These are phyloP conservation scores for Colletotrichum tabaci DNA, from an alignment of 2,329 filamentous ascomycete genomes.

Conservation along the genomic window DNA sequence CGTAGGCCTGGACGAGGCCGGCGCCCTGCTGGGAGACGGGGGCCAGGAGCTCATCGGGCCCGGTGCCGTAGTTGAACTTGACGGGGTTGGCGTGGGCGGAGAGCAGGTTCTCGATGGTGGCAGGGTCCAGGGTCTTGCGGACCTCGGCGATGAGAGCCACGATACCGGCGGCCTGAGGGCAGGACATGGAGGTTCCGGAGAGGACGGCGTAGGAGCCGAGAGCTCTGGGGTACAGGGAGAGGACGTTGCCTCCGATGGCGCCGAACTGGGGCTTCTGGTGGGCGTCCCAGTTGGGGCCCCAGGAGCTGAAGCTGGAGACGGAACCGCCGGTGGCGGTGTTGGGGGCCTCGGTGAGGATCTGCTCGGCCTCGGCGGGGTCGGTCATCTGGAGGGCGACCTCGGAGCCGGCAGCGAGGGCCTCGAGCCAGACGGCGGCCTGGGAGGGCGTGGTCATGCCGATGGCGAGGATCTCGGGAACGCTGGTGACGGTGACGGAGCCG, in stretches of 20 bases:
- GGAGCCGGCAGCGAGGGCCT: constrained; percentile 58
- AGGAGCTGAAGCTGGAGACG: constrained; percentile 67
- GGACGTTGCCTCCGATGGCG: constrained; percentile 70
- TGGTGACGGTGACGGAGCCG: constrained; percentile 51
- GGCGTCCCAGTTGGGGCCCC: constrained; percentile 74
- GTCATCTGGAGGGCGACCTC: constrained; percentile 61
- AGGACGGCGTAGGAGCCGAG: constrained; percentile 65
- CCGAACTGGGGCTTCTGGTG: constrained; percentile 70
- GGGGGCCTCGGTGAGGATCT: constrained; percentile 50
- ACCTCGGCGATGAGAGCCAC: constrained; percentile 68
- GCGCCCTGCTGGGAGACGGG: constrained; percentile 74
- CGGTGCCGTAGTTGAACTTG: constrained; percentile 61
- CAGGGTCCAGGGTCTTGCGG: constrained; percentile 66
- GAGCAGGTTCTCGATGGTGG: constrained; percentile 63
- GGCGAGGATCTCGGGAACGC: constrained; percentile 52
- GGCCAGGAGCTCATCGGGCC: constrained; percentile 58
- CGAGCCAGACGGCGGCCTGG: constrained; percentile 61
- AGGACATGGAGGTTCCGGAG: constrained; percentile 74
- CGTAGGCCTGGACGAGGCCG: constrained; percentile 72
- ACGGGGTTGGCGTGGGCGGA: constrained; percentile 65
- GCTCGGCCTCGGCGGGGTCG: constrained; percentile 54
- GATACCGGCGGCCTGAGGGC: constrained; percentile 69
- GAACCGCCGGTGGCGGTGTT: constrained; percentile 66
- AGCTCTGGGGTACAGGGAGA: constrained; percentile 68
- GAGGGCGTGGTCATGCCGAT: constrained; percentile 59